phyloP scores from a whole-genome alignment of 441 rosid genomes.

The Erodium texanum region DNA sequence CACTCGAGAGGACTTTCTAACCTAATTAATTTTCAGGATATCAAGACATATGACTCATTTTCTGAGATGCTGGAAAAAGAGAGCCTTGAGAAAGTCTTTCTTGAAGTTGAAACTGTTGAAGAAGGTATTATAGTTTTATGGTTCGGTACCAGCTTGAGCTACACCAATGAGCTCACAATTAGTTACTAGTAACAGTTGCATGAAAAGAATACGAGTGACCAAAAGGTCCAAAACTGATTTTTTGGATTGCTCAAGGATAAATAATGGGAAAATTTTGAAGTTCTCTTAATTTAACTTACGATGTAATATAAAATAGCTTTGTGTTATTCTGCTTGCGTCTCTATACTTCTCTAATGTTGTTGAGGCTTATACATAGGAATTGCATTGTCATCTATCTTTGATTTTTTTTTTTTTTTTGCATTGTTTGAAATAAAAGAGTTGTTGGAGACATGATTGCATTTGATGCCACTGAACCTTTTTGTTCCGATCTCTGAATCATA shows the following conservation, averaged over 20 bases:
- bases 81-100: constrained; percentile 50
- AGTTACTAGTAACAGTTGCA: not conserved
- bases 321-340: not conserved
- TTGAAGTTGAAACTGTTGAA: constrained; percentile 42
- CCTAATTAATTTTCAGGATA: constrained; percentile 35
- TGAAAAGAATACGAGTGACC: not conserved
- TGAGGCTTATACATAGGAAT: not conserved
- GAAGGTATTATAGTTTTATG: constrained; percentile 39
- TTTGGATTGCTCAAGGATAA: not conserved
- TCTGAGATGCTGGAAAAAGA: constrained; percentile 52
- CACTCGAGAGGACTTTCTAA: constrained; percentile 15
- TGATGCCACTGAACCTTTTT: not conserved
- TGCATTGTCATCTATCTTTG: not conserved
- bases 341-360: not conserved
- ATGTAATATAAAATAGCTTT: not conserved
- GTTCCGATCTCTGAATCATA: not conserved
- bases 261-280: not conserved
- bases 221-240: too few species aligned
- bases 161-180: not conserved
- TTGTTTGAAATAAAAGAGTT: not conserved
- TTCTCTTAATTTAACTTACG: not conserved
- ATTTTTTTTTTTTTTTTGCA: not conserved
- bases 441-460: not conserved
- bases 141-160: not conserved
- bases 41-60: constrained; percentile 41